phyloP scores from a whole-genome alignment of 2,329 filamentous ascomycete genomes.

The Phialemoniopsis sp. region DNA sequence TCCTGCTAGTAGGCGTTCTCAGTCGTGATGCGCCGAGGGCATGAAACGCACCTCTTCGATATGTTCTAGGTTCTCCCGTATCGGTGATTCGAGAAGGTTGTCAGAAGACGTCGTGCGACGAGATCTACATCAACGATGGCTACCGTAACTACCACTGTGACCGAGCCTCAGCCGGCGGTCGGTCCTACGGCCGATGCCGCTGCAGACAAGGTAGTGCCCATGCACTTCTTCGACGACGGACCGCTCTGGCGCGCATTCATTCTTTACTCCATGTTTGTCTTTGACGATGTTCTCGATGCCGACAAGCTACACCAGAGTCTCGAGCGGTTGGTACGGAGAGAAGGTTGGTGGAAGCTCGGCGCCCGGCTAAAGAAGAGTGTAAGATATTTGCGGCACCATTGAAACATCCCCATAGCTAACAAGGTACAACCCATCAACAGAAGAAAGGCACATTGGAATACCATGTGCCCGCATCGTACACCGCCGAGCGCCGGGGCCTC shows the following conservation, averaged over 20 bases:
- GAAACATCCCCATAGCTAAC: too few species aligned
- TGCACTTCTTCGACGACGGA: constrained; percentile 23
- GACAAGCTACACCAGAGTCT: constrained; percentile 29
- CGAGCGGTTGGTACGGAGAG: constrained; percentile 29
- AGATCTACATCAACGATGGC: too few species aligned
- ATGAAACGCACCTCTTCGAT: too few species aligned
- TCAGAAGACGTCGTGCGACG: too few species aligned
- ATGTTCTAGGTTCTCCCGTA: too few species aligned
- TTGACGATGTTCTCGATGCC: constrained; percentile 41
- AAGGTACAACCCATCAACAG: neutral
- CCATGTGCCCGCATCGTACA: constrained; percentile 33
- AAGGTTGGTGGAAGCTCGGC: constrained; percentile 41
- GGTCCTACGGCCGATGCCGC: too few species aligned
- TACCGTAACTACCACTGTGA: too few species aligned
- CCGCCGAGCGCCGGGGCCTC: constrained; percentile 25
- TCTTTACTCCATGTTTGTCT: constrained; percentile 29
- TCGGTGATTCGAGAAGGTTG: too few species aligned
- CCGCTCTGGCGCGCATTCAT: constrained; percentile 14
- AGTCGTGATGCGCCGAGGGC: too few species aligned
- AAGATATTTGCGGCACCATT: neutral
- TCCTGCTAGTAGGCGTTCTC: too few species aligned
- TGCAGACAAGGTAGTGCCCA: constrained; percentile 22
- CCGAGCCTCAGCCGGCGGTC: too few species aligned
- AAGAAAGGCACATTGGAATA: constrained; percentile 2
- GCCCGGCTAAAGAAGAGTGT: constrained; percentile 33